phyloP scores from a whole-genome alignment of 306 rosid genomes.

The Quercus alba region DNA sequence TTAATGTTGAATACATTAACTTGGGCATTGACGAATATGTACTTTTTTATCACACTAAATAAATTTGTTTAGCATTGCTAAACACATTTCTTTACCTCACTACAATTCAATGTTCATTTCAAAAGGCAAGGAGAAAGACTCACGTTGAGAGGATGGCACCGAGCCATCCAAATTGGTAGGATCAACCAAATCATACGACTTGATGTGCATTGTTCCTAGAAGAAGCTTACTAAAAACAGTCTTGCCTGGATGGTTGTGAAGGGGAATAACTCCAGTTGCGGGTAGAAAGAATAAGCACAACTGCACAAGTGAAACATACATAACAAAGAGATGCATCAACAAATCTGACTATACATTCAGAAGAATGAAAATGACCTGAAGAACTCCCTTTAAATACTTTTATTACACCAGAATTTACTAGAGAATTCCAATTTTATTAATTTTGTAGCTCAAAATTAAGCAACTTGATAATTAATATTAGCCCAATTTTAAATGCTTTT shows the following conservation, averaged over 20 bases:
- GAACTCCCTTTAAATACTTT: no score
- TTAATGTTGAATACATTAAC: no score
- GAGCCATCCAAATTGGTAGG: constrained; percentile 21
- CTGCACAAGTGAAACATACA: constrained; percentile 26
- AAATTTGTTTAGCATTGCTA: no score
- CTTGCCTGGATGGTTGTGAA: constrained; percentile 93
- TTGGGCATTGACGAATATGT: no score
- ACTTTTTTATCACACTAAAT: no score
- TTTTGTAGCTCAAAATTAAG: not conserved
- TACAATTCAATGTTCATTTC: not conserved
- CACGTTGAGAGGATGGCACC: constrained; percentile 38
- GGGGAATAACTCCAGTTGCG: constrained; percentile 69
- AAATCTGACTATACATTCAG: no score
- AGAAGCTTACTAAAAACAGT: constrained; percentile 89
- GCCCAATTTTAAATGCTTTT: not conserved
- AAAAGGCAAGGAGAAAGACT: constrained; percentile 3
- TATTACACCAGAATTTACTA: no score
- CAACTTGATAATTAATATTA: not conserved
- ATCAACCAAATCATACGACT: constrained; percentile 75
- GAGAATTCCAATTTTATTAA: not conserved
- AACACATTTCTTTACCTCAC: no score
- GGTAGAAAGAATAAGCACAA: constrained; percentile 70
- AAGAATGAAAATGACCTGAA: no score
- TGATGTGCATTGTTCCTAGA: constrained; percentile 74
- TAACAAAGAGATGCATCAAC: not conserved